These are phyloP conservation scores for Euclidium syriacum DNA, from an alignment of 345 rosid genomes.

Conservation along the genomic window DNA sequence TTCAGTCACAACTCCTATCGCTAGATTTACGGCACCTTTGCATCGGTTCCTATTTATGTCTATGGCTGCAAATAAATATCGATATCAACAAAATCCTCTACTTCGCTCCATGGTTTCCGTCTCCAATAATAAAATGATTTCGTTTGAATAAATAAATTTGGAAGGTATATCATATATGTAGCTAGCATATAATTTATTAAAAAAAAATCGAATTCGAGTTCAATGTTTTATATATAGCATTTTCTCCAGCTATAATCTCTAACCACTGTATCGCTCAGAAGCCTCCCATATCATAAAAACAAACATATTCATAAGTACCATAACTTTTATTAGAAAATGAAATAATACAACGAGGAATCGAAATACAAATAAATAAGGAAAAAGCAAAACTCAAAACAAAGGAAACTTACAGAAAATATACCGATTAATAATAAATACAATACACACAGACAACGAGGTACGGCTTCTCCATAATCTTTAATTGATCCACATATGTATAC, in stretches of 20 bases:
- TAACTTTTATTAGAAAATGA: conserved; percentile 4
- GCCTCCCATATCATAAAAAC: not conserved
- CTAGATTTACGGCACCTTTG: not conserved
- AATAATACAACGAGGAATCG: conserved; percentile 2
- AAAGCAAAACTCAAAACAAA: not conserved
- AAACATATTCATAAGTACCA: not conserved
- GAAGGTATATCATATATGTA: not conserved
- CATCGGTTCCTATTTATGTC: not conserved
- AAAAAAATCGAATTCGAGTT: too few species aligned
- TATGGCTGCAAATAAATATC: not conserved
- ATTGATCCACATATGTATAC: conserved; percentile 1
- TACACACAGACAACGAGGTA: conserved; percentile 4
- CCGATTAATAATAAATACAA: conserved; percentile 4
- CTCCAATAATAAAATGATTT: not conserved
- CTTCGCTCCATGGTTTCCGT: not conserved
- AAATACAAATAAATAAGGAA: not conserved
- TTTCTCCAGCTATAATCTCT: too few species aligned
- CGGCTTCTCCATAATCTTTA: conserved; percentile 15
- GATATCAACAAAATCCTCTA: not conserved
- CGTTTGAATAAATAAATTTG: not conserved
- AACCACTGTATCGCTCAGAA: too few species aligned
- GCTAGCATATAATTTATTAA: too few species aligned
- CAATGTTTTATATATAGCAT: too few species aligned
- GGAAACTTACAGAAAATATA: not conserved
- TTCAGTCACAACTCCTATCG: not conserved